These are phyloP conservation scores for Penicillium occitanis DNA, from an alignment of 2,329 filamentous ascomycete species.

Conservation along the genomic window DNA sequence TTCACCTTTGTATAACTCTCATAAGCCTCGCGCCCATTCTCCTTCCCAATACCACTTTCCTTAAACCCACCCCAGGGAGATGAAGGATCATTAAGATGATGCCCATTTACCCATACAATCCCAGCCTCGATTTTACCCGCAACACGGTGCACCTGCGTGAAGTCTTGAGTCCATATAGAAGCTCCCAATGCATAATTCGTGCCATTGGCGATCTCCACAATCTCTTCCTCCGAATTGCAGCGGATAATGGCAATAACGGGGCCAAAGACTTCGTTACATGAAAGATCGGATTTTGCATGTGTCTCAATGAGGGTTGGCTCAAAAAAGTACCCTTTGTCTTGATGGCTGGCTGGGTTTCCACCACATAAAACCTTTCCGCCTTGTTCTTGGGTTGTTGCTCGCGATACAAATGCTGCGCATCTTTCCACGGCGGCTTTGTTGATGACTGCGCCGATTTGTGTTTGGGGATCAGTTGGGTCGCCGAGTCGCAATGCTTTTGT, in stretches of 20 bases:
- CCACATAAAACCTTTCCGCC: conserved; percentile 49
- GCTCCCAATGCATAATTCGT: conserved; percentile 53
- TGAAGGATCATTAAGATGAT: conserved; percentile 71
- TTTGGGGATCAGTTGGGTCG: conserved; percentile 55
- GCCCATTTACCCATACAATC: conserved; percentile 53
- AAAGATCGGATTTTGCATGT: conserved; percentile 27
- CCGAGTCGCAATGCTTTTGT: conserved; percentile 58
- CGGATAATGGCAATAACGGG: conserved; percentile 52
- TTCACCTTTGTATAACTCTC: conserved; percentile 55
- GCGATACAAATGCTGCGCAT: conserved; percentile 42
- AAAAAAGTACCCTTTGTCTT: conserved; percentile 57
- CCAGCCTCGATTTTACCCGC: conserved; percentile 50
- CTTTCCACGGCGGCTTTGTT: conserved; percentile 47
- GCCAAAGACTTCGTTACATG: conserved; percentile 51
- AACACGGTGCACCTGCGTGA: conserved; percentile 50
- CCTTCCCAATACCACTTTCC: conserved; percentile 67
- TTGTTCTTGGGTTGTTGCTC: conserved; percentile 34
- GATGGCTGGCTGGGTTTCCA: conserved; percentile 50
- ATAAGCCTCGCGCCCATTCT: conserved; percentile 68
- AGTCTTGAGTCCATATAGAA: conserved; percentile 53
- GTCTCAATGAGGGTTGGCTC: conserved; percentile 49
- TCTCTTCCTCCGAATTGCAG: conserved; percentile 50
- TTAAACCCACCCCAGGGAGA: conserved; percentile 69
- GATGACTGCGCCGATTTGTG: conserved; percentile 65
- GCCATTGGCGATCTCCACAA: conserved; percentile 51